Percentiles rank a stretch among this genome's conserved stretches.
These are phyloP conservation scores for Claviceps capensis DNA, from an alignment of 2,329 filamentous ascomycete species.

Conservation along the genomic window DNA sequence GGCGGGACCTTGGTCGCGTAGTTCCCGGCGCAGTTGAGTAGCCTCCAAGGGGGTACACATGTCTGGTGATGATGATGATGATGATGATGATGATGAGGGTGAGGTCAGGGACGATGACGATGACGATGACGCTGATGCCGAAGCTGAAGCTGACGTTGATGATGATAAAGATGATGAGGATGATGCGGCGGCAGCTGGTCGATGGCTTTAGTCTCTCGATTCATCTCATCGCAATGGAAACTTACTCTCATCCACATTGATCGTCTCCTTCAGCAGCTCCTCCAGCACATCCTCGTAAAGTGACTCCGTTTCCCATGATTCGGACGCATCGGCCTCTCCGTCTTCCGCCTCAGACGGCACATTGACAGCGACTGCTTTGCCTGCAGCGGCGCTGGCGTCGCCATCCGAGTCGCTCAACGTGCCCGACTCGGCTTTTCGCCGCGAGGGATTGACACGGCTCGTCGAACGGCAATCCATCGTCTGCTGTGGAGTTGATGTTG, in stretches of 20 bases:
- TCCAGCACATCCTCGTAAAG: slow-evolving; percentile 50
- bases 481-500: slow-evolving; percentile 1
- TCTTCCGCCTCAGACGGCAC: slow-evolving; percentile 34
- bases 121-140: neutral
- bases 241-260: slow-evolving; percentile 21
- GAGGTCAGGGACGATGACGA: neutral
- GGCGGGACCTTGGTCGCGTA: slow-evolving; percentile 64
- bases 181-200: too few relatives aligned
- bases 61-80: slow-evolving; percentile 20
- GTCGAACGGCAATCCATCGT: slow-evolving; percentile 10
- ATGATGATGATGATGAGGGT: neutral
- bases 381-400: slow-evolving; percentile 21
- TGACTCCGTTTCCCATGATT: slow-evolving; percentile 51
- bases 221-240: neutral
- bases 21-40: slow-evolving; percentile 49
- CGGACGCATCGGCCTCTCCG: slow-evolving; percentile 35
- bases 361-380: slow-evolving; percentile 22
- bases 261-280: slow-evolving; percentile 39
- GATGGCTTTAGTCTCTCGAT: too few relatives aligned
- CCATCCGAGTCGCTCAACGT: slow-evolving; percentile 22
- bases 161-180: neutral
- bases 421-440: slow-evolving; percentile 20
- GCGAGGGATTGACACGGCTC: slow-evolving; percentile 19
- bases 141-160: neutral
- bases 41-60: slow-evolving; percentile 57